Conservation (phyloP, 1,139 yeast genomes). For the Geotrichum bryndzae region DNA sequence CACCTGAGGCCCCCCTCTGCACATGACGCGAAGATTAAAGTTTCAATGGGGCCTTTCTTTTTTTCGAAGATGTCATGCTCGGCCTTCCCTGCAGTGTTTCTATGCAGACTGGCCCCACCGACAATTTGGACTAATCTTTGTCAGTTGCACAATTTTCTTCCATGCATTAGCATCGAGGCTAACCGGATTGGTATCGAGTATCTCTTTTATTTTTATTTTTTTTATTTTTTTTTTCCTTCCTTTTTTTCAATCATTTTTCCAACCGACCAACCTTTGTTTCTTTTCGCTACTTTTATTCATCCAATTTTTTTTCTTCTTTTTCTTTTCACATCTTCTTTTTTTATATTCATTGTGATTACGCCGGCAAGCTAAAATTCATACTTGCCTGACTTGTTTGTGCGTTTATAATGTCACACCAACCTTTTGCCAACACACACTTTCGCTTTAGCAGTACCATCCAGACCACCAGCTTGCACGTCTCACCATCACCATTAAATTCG, state of each 20-base stretch:
- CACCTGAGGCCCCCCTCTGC: no score
- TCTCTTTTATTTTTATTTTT: background rate
- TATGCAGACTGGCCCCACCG: background rate
- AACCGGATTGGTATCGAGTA: background rate
- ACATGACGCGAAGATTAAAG: background rate
- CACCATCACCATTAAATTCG: background rate
- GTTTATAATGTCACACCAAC: background rate
- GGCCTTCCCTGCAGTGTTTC: background rate
- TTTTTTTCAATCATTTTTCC: background rate
- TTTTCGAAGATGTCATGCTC: background rate
- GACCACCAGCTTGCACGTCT: background rate
- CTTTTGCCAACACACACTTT: background rate
- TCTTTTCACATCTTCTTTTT: background rate
- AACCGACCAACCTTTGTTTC: no score
- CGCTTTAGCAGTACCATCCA: background rate
- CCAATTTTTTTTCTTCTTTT: background rate
- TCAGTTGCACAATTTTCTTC: background rate
- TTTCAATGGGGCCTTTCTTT: background rate
- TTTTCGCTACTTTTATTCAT: background rate
- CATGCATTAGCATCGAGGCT: background rate
- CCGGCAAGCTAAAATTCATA: background rate
- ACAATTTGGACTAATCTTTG: background rate
- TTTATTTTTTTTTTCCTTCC: background rate
- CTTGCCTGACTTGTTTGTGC: background rate
- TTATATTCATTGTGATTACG: background rate